A percentile compares a stretch with the other conserved stretches of the same genome.
Conservation (phyloP, 495 filamentous ascomycete genomes). For the Haplographium delicatum region DNA sequence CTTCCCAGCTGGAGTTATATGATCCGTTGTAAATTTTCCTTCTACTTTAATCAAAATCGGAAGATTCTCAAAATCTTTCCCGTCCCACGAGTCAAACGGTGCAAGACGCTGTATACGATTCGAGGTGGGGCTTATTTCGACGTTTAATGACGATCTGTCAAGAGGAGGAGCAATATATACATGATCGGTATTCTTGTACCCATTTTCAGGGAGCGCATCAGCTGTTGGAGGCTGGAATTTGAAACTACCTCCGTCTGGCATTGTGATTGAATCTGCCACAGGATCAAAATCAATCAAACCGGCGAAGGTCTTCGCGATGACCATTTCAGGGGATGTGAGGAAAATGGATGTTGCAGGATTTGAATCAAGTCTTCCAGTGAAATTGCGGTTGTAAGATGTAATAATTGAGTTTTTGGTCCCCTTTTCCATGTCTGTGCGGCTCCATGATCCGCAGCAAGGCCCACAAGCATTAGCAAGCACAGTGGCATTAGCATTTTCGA, state of each 20-base stretch:
- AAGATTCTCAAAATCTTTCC: constrained; percentile 77
- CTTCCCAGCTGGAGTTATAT: constrained; percentile 96
- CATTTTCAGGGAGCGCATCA: constrained; percentile 43
- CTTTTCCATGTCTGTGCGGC: constrained; percentile 88
- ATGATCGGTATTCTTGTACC: constrained; percentile 81
- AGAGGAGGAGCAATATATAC: constrained; percentile 83
- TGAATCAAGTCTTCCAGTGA: constrained; percentile 56
- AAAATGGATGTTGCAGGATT: constrained; percentile 97
- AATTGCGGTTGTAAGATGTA: constrained; percentile 97
- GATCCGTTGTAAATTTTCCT: constrained; percentile 96
- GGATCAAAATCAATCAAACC: background rate
- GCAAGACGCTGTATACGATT: constrained; percentile 88
- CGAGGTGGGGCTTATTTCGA: constrained; percentile 76
- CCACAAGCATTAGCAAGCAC: constrained; percentile 46
- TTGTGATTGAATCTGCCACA: background rate
- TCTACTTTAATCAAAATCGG: constrained; percentile 94
- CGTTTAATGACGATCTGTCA: constrained; percentile 62
- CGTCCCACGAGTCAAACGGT: constrained; percentile 81
- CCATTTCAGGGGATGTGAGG: constrained; percentile 92
- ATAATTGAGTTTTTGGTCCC: constrained; percentile 90
- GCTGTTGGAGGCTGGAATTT: background rate
- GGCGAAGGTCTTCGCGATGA: constrained; percentile 72
- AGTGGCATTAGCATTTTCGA: constrained; percentile 92
- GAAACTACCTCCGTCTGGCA: background rate
- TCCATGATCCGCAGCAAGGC: constrained; percentile 61